Evolutionary conservation across 2,329 filamentous ascomycete species (phyloP), one percentile per base, ranked within the genome.

Genomic region (Microcyclosporella mali): DNA sequence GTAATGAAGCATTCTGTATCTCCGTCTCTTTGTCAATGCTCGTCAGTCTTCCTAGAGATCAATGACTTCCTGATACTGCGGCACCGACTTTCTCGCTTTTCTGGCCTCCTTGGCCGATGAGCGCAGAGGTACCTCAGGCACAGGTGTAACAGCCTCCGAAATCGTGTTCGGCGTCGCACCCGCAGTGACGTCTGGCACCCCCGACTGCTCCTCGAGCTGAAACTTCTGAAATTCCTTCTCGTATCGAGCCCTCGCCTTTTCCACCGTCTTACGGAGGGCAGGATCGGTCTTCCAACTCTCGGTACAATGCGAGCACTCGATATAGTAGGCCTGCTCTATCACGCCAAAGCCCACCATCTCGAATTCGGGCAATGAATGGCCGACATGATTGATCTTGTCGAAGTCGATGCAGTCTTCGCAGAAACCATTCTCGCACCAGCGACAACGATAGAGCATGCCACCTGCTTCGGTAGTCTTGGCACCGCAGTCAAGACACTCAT

Each of bases 351-450:
- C 67, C 1, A 77, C 60, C n/a, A 72, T 49, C 42, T 77, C 69
- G 40, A 72, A 75, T 52, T 79, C 75, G 1, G 69, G 66, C 0
- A 79, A 58, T 11, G 67, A 70, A 17, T 74, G 69, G 8, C 73
- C 76, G 10, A 80, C 55, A 0, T 80, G 67, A 3, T 65, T 63
- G 0, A 70, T 67, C 2, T 64, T 62, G 3, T 73, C 66, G 61
- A 73, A 79, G 36, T 79, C 69, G 0, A 81, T 56, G 52, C 77
- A 81, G 33, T 79, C 72, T 42, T 81, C 77, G 52, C 78, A 82
- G 51, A 69, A 79, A 0, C 71, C 75, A 2, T 62, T 61, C 19
- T 73, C 69, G 48, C 78, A 82, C 66, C 69, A 77, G 7, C 73
- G 66, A 53, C 77, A 81, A 16, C 72, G 67, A 56, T 70, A 73